Percentiles rank a stretch among this genome's conserved stretches.
These are phyloP conservation scores for Uromyces viciae-fabae DNA, from an alignment of 1,284 basidiomycete species.

Conservation along the genomic window DNA sequence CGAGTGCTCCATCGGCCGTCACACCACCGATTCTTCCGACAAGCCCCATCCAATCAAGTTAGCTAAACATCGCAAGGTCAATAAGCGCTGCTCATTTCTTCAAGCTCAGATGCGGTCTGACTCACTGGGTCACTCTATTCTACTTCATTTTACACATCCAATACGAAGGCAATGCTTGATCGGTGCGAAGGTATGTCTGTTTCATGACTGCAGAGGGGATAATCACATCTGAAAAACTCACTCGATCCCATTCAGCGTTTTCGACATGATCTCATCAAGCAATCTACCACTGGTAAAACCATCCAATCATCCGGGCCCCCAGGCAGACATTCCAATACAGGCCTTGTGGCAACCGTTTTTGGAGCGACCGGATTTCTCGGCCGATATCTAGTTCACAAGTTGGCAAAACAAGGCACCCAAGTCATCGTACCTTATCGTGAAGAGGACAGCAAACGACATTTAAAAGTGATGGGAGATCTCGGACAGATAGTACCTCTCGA, in stretches of 20 bases:
- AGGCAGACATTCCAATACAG: constrained; percentile 79
- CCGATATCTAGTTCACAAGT: constrained; percentile 85
- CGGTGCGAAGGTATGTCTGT: not conserved
- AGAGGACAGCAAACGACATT: constrained; percentile 72
- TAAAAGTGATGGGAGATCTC: constrained; percentile 91
- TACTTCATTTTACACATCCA: not conserved
- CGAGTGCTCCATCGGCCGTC: not conserved
- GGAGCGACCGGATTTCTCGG: constrained; percentile 94
- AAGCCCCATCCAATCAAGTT: not conserved
- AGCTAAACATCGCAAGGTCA: not conserved
- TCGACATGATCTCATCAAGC: constrained; percentile 47
- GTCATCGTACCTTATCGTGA: constrained; percentile 94
- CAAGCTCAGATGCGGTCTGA: not conserved
- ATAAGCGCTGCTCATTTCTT: not conserved
- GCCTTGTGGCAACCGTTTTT: constrained; percentile 92
- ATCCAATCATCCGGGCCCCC: constrained; percentile 51
- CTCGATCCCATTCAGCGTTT: constrained; percentile 22
- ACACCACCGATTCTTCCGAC: not conserved
- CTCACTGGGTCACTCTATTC: not conserved
- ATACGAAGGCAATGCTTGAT: not conserved
- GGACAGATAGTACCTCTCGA: constrained; percentile 97
- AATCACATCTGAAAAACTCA: not conserved
- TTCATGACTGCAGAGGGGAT: not conserved
- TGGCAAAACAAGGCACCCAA: constrained; percentile 86
- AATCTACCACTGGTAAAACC: constrained; percentile 44